These are phyloP conservation scores for Pyrenopolyporus hunteri DNA, from an alignment of 495 filamentous ascomycete species.

Conservation along the genomic window DNA sequence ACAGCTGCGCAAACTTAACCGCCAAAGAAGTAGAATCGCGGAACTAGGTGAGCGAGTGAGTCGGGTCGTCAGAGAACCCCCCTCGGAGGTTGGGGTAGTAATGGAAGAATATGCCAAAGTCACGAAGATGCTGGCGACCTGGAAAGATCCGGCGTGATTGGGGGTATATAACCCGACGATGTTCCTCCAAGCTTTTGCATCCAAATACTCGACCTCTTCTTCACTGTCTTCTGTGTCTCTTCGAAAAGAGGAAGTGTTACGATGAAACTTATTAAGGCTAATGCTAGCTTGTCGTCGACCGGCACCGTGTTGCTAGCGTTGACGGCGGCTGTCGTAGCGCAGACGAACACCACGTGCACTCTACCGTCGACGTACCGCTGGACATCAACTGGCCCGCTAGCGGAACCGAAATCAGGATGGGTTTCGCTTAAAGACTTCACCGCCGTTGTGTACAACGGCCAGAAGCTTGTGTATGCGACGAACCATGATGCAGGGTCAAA, in stretches of 20 bases:
- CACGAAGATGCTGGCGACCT: no score
- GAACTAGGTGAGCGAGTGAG: no score
- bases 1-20: no score
- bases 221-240: no score
- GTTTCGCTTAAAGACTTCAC: conserved; percentile 64
- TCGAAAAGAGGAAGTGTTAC: conserved; percentile 17
- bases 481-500: conserved; percentile 45
- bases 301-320: conserved; percentile 32
- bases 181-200: no score
- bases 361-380: conserved; percentile 64
- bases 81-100: no score
- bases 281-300: not conserved
- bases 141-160: no score
- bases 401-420: conserved; percentile 58
- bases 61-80: no score
- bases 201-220: no score
- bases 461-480: conserved; percentile 63
- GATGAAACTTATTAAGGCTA: conserved; percentile 13
- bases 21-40: no score
- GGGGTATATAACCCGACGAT: no score
- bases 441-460: conserved; percentile 55
- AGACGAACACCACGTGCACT: conserved; percentile 53
- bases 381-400: conserved; percentile 57
- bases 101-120: no score
- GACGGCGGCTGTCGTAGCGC: conserved; percentile 25